Conservation (phyloP, 805 yeast genomes). For the Lachancea meyersii region DNA sequence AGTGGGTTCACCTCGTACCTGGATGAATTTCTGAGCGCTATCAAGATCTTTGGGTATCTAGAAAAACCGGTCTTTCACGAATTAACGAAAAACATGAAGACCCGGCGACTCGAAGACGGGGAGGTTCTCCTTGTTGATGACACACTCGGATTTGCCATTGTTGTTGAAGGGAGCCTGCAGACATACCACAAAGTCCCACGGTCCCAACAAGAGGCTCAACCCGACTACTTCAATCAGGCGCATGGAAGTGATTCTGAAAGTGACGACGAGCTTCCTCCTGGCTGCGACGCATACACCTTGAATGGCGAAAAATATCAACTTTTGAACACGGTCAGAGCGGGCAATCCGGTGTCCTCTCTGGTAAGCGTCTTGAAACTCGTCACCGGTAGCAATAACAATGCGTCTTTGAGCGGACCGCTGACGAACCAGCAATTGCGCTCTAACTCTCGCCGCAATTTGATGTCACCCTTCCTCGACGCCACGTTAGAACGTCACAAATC, state of each 20-base stretch:
- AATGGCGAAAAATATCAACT: constrained; percentile 64
- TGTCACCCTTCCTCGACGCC: constrained; percentile 10
- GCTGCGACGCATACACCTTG: constrained; percentile 35
- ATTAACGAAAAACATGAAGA: constrained; percentile 83
- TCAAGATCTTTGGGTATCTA: constrained; percentile 88
- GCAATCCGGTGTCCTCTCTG: constrained; percentile 79
- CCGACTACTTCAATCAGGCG: background rate
- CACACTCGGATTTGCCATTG: constrained; percentile 79
- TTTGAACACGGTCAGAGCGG: constrained; percentile 73
- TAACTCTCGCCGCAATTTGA: constrained; percentile 2
- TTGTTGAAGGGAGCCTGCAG: constrained; percentile 85
- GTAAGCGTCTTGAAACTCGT: constrained; percentile 74
- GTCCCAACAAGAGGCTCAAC: constrained; percentile 10
- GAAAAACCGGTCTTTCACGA: constrained; percentile 90
- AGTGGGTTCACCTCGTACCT: constrained; percentile 54
- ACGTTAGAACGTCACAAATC: constrained; percentile 6
- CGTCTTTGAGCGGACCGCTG: background rate
- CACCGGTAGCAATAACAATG: constrained; percentile 36
- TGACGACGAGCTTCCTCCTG: constrained; percentile 30
- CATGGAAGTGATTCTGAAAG: constrained; percentile 14
- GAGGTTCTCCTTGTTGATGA: constrained; percentile 72
- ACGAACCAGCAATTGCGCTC: background rate
- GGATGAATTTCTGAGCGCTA: constrained; percentile 85
- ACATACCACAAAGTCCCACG: constrained; percentile 55
- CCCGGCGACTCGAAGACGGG: constrained; percentile 71